Base-by-base conservation (phyloP, 805 yeast species). In the Starmerella stigmatis region DNA sequence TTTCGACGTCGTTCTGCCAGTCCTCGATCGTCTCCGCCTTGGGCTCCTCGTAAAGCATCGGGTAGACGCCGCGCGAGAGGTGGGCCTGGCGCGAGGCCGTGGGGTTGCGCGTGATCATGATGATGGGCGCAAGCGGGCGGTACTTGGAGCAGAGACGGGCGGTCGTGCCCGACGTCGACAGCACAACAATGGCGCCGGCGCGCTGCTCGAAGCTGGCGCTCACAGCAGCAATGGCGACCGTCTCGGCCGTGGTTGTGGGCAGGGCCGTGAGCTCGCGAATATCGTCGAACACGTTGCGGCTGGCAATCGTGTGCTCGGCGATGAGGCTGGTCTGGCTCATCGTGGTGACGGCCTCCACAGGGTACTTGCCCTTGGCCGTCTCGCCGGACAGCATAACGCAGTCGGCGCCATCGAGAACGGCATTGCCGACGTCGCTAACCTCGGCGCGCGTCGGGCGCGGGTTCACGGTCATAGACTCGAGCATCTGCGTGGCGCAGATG, bases 361-460 rank as follows among this genome's bases (percentile, higher is more conserved):
- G 98, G 76, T 92, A 92, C 76, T 79, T 79, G 75, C 98, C 98
- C 80, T 92, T 92, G 64, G 98, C 98, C 61, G 98, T 92, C 75
- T 92, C 98, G 68, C 98, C 98, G 48, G 94, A 83, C 67, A 92
- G 78, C 98, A 92, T 92, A 66, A 92, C 97, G 83, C 98, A 92
- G 75, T 92, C 98, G 63, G 97, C 96, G 72, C 98, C 98, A 65
- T 92, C 98, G 66, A 92, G 77, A 57, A 92, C 84, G 60, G 98
- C 98, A 71, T 92, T 92, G 73, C 98, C 98, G 55, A 92, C 98
- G 69, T 92, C 98, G 47, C 94, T 81, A 51, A 92, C 98, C 74
- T 92, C 98, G 59, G 98, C 98, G 75, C 98, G 84, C 67, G 98
- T 92, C 71, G 98, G 98, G 72, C 98, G 83, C 69, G 98, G 98